Base-by-base conservation (phyloP, 768 basidiomycete species). In the Macrocybe gigantea region DNA sequence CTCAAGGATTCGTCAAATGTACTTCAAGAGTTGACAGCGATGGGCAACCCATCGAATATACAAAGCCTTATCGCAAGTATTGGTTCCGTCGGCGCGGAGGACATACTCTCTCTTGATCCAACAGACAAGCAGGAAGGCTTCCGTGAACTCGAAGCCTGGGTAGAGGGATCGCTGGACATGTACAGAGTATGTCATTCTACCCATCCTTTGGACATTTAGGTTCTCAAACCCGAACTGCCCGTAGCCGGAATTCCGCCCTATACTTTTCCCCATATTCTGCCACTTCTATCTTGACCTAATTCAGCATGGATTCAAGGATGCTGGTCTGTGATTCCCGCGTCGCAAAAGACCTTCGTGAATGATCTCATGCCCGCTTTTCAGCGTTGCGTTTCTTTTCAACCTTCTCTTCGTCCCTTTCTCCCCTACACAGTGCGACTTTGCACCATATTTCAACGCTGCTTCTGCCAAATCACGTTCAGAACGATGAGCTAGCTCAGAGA, bases 231-330 rank as follows among this genome's bases (percentile, higher is more conserved):
- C 4, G 41, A 31, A 44, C 10, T 32, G 40, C 38, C 33, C 45
- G 13, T 62, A 98, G 88, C 91, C 92, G 47, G 94, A 99, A 65
- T 88, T 99, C 57, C 78, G 88, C 39, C 93, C 91, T 39, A 86
- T 99, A 33, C 68, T 96, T 11, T 96, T 93, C 60, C 96, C 96
- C 2, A 88, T 99, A 52, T 98, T 97, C 62, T 92, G 89, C 43
- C 93, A 99, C 66, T 97, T 97, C 62, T 97, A 95, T 64, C 74
- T 99, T 31, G 95, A 97, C 63, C 77, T 99, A 42, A 83, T 98
- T 41, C 85, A 93, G 56, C 82, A 85, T 44, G 93, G 91, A 7
- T 92, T 89, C 65, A 85, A 88, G 60, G 88, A 91, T 60, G 88
- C 93, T 54, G 94, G 94, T 87, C 61, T 53, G 83, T 67, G 42